phyloP scores from a whole-genome alignment of 1,284 basidiomycete species.

The Puccinia coronata region DNA sequence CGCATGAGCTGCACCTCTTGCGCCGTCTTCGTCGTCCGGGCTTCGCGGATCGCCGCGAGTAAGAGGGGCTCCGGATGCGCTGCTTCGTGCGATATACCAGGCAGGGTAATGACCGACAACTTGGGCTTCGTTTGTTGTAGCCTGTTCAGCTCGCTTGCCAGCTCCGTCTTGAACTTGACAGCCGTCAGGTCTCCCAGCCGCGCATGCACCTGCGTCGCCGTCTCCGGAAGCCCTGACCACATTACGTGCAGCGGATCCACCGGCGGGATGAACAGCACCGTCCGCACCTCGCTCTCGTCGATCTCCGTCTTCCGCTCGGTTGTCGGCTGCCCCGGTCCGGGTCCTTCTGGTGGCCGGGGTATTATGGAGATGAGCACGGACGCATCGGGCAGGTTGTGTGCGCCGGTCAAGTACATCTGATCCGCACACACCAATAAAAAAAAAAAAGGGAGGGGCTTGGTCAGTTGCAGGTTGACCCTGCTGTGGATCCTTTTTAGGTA shows the following conservation, averaged over 20 bases:
- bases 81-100: not conserved
- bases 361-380: constrained; percentile 1
- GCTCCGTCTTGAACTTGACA: constrained; percentile 17
- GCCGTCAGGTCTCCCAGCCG: not conserved
- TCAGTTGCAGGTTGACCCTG: too few relatives aligned
- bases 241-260: constrained; percentile 34
- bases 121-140: not conserved
- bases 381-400: constrained; percentile 28
- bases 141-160: not conserved
- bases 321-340: too few relatives aligned
- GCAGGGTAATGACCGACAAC: not conserved
- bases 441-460: too few relatives aligned
- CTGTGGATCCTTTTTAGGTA: not conserved
- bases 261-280: constrained; percentile 17
- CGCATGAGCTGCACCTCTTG: constrained; percentile 30
- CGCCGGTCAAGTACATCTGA: constrained; percentile 38
- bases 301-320: not conserved
- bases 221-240: constrained; percentile 31
- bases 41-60: constrained; percentile 14
- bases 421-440: not conserved
- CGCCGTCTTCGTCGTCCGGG: constrained; percentile 12
- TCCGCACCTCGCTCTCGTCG: constrained; percentile 7
- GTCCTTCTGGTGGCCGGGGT: not conserved
- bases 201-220: not conserved
- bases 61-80: not conserved